Evolutionary conservation across 306 rosid genomes (phyloP).

Genomic region (Castanospermum australe): DNA sequence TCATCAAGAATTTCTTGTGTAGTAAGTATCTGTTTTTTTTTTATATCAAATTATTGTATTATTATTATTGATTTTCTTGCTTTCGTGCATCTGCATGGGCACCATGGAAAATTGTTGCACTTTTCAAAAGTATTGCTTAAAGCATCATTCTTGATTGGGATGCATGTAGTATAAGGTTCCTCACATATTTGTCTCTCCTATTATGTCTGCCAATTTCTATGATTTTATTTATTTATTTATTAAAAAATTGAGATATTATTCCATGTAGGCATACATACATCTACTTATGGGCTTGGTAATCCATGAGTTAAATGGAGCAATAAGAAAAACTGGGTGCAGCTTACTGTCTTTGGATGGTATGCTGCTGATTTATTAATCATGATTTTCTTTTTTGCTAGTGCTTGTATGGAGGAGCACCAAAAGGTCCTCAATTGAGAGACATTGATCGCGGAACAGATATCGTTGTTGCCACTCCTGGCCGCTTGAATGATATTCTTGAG

Average conservation of each 20-base stretch:
- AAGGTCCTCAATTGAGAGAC: constrained; percentile 98
- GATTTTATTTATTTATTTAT: neutral
- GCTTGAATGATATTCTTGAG: constrained; percentile 98
- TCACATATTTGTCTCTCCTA: neutral
- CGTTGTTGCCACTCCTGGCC: constrained; percentile 99
- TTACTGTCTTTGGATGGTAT: neutral
- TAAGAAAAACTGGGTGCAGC: neutral
- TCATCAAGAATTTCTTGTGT: constrained; percentile 82
- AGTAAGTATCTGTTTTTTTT: constrained; percentile 44
- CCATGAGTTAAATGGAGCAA: neutral
- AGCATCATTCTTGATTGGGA: neutral
- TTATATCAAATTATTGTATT: neutral
- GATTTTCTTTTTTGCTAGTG: constrained; percentile 46
- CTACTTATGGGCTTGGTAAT: neutral
- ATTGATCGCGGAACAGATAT: constrained; percentile 91
- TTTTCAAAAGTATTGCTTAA: neutral
- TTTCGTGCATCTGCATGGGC: neutral
- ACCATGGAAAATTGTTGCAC: neutral
- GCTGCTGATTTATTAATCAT: neutral
- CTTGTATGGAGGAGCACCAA: constrained; percentile 98
- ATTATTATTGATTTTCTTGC: neutral
- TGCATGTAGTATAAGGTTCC: neutral
- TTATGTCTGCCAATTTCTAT: neutral
- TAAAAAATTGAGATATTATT: neutral
- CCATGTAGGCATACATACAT: neutral